phyloP scores from a whole-genome alignment of 176 grass and related monocot species.

The Canna indica region DNA sequence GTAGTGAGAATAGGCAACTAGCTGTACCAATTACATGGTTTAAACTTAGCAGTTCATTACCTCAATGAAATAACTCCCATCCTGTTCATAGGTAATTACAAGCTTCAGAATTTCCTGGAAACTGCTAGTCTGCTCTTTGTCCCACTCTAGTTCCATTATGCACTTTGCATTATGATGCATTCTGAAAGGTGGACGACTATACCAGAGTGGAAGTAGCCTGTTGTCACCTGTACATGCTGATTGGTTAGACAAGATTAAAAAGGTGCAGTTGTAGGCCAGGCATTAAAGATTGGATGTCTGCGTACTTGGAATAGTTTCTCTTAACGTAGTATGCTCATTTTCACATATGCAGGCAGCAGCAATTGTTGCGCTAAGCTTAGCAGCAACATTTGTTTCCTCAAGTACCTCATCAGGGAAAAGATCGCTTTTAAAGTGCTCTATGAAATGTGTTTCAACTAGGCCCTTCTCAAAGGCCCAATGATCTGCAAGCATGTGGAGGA shows the following conservation, averaged over 20 bases:
- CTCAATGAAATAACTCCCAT: slow-evolving; percentile 76
- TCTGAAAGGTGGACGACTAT: slow-evolving; percentile 57
- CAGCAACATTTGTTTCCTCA: slow-evolving; percentile 28
- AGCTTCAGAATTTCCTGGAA: slow-evolving; percentile 50
- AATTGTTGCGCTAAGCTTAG: slow-evolving; percentile 53
- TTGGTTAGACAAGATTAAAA: not conserved
- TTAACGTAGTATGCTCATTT: slow-evolving; percentile 34
- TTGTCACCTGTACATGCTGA: slow-evolving; percentile 28
- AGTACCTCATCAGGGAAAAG: slow-evolving; percentile 33
- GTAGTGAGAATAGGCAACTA: not conserved
- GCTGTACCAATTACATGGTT: not conserved
- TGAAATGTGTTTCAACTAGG: slow-evolving; percentile 77
- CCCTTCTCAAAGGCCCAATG: slow-evolving; percentile 85
- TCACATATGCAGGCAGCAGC: slow-evolving; percentile 77
- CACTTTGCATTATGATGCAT: slow-evolving; percentile 67
- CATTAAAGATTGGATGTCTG: slow-evolving; percentile 3
- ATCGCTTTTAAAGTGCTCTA: slow-evolving; percentile 70
- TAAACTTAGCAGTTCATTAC: slow-evolving; percentile 28
- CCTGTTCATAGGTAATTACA: slow-evolving; percentile 52
- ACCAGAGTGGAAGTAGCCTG: slow-evolving; percentile 53
- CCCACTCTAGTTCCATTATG: slow-evolving; percentile 60
- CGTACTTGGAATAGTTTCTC: slow-evolving; percentile 48
- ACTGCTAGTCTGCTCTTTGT: slow-evolving; percentile 48
- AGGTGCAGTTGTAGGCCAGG: not conserved
- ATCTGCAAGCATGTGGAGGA: slow-evolving; percentile 70